Conservation (phyloP, 106 monocot species). For the Gastrodia elata region DNA sequence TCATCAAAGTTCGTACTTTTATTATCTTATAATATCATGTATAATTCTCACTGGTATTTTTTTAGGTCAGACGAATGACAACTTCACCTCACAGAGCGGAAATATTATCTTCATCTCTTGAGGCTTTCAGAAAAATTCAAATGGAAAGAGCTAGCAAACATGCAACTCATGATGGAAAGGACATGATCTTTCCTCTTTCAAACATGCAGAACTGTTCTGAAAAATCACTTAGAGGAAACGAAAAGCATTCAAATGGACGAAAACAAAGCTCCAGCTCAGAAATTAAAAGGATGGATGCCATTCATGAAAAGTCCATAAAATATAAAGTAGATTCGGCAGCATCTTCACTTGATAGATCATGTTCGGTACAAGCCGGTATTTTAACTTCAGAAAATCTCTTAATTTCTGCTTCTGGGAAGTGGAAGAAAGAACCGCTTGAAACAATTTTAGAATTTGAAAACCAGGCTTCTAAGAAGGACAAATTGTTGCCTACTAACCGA, state of each 20-base stretch:
- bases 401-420: slow-evolving; percentile 16
- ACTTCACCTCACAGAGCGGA: slow-evolving; percentile 88
- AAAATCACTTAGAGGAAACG: slow-evolving; percentile 10
- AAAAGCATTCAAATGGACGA: slow-evolving; percentile 11
- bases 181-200: slow-evolving; percentile 13
- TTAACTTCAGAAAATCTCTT: slow-evolving; percentile 13
- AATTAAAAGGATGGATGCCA: slow-evolving; percentile 16
- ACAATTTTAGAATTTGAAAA: slow-evolving; percentile 50
- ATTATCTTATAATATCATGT: neutral
- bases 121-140: slow-evolving; percentile 93
- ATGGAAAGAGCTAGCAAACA: slow-evolving; percentile 39
- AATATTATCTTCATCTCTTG: slow-evolving; percentile 94
- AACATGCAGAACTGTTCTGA: slow-evolving; percentile 8
- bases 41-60: slow-evolving; percentile 4
- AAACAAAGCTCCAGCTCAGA: slow-evolving; percentile 14
- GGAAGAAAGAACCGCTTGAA: slow-evolving; percentile 35
- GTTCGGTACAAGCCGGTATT: slow-evolving; percentile 10
- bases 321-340: slow-evolving; percentile 27
- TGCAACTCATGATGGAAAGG: slow-evolving; percentile 25
- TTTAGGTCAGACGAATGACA: slow-evolving; percentile 90
- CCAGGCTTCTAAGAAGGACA: slow-evolving; percentile 37
- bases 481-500: slow-evolving; percentile 30
- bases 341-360: slow-evolving; percentile 11
- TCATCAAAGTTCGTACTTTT: neutral
- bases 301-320: slow-evolving; percentile 14